These are phyloP conservation scores for Alnus glutinosa DNA, from an alignment of 306 rosid genomes.

Conservation along the genomic window DNA sequence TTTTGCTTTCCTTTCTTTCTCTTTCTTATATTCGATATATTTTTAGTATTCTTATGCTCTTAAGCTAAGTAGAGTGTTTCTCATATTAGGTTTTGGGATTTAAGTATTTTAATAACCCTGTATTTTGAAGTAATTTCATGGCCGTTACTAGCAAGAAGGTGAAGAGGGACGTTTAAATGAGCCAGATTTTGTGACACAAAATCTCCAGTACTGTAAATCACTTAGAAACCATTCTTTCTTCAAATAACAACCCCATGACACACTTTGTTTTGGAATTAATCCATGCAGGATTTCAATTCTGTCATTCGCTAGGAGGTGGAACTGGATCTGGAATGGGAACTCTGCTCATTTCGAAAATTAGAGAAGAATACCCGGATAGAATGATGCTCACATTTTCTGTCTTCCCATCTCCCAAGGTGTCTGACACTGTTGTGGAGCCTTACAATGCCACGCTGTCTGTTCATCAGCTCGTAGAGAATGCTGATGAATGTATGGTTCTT, in stretches of 20 bases:
- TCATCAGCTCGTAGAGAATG: conserved; percentile 75
- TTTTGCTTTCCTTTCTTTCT: no score
- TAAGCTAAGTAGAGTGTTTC: no score
- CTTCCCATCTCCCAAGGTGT: conserved; percentile 69
- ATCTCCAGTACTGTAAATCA: not conserved
- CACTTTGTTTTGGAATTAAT: not conserved
- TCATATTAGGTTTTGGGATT: no score
- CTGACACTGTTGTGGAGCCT: conserved; percentile 83
- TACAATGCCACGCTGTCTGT: conserved; percentile 80
- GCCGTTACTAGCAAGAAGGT: no score
- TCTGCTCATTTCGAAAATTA: conserved; percentile 72
- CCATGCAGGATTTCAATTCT: conserved; percentile 66
- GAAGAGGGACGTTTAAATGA: no score
- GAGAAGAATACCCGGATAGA: conserved; percentile 74
- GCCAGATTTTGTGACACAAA: no score
- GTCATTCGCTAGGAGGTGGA: conserved; percentile 88
- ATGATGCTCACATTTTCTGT: conserved; percentile 79
- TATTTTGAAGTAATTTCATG: no score
- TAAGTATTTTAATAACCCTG: no score
- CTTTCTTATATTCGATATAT: no score
- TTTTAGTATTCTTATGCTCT: no score
- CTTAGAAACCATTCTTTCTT: not conserved
- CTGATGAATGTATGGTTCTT: conserved; percentile 72
- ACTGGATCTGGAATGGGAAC: conserved; percentile 95
- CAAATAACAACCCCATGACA: not conserved